Evolutionary conservation across 768 basidiomycete species (phyloP), one percentile per base, ranked within the genome.

Genomic region (Xanthoconium purpureum): DNA sequence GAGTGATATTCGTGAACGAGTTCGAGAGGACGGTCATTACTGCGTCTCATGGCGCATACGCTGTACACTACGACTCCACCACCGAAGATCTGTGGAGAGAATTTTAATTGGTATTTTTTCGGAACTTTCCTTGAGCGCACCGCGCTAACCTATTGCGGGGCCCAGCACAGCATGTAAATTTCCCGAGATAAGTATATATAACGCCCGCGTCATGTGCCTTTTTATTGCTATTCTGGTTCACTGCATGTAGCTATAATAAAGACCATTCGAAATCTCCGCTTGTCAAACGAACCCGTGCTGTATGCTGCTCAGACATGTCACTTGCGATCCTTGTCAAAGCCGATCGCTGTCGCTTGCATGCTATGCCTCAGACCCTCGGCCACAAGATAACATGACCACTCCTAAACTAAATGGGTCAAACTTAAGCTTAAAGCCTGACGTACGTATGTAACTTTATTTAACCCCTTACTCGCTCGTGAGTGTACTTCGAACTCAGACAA

Each of bases 1-100:
- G 75, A 20, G 76, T 85, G 7, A 73, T 87, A n/a, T 87, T 86
- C 59, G 84, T 87, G 47, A 75, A 80, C 54, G 78, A 86, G 37
- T 83, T 85, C 63, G 84, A 86, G 56, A 75, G 83, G 62, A 84
- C 75, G 18, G 77, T 81, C 32, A 12, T 71, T 33, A 20, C 62
- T n/a, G 74, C 79, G 42, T 74, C 69, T 24, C 71, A 69, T 12
- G 74, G 73, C 28, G 42, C 63, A 7, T 72, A 71, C 47, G 28
- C 37, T 18, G 37, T 71, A 36, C 69, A 76, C 36, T 48, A 39
- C n/a, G 69, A 69, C 12, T 58, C 58, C 13, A 59, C 37, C 35
- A 42, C 62, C 3, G 71, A 74, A 47, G 50, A 50, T 36, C 56
- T 47, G 5, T 75, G 73, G 74, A 73, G 71, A 46, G 69, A 74